phyloP scores from a whole-genome alignment of 176 grass and related monocot species.

The Calamus simplicifolius region DNA sequence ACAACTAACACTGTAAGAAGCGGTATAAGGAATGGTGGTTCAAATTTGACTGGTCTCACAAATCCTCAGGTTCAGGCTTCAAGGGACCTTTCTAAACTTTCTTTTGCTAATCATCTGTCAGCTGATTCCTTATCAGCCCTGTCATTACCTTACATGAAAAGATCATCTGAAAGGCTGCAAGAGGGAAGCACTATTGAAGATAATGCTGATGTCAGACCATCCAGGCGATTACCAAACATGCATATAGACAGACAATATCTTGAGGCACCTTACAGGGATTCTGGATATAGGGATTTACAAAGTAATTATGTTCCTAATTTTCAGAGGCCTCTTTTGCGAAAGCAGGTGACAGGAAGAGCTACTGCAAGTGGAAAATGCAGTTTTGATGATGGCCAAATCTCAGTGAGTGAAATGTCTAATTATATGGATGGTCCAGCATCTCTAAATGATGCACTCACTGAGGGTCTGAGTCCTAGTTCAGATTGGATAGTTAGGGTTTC shows the following conservation, averaged over 20 bases:
- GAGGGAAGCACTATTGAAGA: slow-evolving; percentile 50
- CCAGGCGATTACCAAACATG: slow-evolving; percentile 53
- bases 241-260: slow-evolving; percentile 51
- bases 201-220: slow-evolving; percentile 37
- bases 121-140: slow-evolving; percentile 59
- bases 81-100: slow-evolving; percentile 60
- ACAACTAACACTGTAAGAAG: slow-evolving; percentile 39
- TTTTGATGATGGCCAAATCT: slow-evolving; percentile 66
- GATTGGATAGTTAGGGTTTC: slow-evolving; percentile 90
- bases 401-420: slow-evolving; percentile 44
- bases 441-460: slow-evolving; percentile 78
- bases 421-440: slow-evolving; percentile 69
- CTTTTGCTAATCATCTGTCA: slow-evolving; percentile 52
- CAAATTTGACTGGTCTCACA: slow-evolving; percentile 41
- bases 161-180: slow-evolving; percentile 65
- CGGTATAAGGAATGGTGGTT: slow-evolving; percentile 67
- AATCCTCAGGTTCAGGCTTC: slow-evolving; percentile 38
- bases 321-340: slow-evolving; percentile 94
- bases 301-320: slow-evolving; percentile 82
- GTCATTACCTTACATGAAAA: slow-evolving; percentile 59
- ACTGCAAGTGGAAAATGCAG: slow-evolving; percentile 57
- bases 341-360: slow-evolving; percentile 80
- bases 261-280: slow-evolving; percentile 67
- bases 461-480: slow-evolving; percentile 89
- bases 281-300: slow-evolving; percentile 50